Conservation (phyloP, 1,284 basidiomycete genomes). For the Rhodotorula sp. region DNA sequence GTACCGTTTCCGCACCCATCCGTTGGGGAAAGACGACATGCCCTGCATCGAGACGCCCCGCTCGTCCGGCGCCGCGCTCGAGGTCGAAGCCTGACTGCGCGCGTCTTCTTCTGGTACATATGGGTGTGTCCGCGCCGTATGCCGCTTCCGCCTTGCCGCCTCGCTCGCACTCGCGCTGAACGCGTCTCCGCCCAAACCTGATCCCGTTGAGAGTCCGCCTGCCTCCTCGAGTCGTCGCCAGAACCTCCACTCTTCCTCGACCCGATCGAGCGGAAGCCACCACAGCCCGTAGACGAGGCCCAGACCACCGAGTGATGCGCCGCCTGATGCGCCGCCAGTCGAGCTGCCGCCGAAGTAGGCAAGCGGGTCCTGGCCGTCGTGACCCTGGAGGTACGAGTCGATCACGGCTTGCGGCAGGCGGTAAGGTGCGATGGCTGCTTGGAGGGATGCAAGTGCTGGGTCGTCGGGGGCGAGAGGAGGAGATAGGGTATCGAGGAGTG, state of each 20-base stretch:
- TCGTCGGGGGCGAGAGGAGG: slow-evolving; percentile 14
- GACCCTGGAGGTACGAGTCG: slow-evolving; percentile 39
- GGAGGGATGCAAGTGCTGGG: slow-evolving; percentile 23
- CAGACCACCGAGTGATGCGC: slow-evolving; percentile 14
- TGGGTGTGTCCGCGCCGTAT: slow-evolving; percentile 50
- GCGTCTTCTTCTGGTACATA: slow-evolving; percentile 57
- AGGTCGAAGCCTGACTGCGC: slow-evolving; percentile 59
- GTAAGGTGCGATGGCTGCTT: slow-evolving; percentile 37
- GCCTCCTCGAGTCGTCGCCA: slow-evolving; percentile 78
- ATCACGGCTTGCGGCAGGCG: slow-evolving; percentile 42
- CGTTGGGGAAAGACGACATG: slow-evolving; percentile 86
- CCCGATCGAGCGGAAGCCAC: slow-evolving; percentile 68
- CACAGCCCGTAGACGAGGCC: slow-evolving; percentile 46
- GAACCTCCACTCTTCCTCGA: slow-evolving; percentile 87
- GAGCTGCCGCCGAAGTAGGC: slow-evolving; percentile 1
- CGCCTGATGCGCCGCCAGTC: slow-evolving; percentile 13
- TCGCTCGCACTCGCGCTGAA: slow-evolving; percentile 19
- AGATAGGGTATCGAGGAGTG: slow-evolving; percentile 41
- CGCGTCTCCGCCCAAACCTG: slow-evolving; percentile 16
- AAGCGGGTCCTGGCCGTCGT: slow-evolving; percentile 46
- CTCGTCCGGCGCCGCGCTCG: slow-evolving; percentile 1
- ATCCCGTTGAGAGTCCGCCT: slow-evolving; percentile 20
- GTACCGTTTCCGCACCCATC: slow-evolving; percentile 88
- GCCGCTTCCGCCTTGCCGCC: background rate
- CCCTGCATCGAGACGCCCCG: slow-evolving; percentile 39